phyloP scores from a whole-genome alignment of 2,329 filamentous ascomycete species.

The Penicillium sp. region DNA sequence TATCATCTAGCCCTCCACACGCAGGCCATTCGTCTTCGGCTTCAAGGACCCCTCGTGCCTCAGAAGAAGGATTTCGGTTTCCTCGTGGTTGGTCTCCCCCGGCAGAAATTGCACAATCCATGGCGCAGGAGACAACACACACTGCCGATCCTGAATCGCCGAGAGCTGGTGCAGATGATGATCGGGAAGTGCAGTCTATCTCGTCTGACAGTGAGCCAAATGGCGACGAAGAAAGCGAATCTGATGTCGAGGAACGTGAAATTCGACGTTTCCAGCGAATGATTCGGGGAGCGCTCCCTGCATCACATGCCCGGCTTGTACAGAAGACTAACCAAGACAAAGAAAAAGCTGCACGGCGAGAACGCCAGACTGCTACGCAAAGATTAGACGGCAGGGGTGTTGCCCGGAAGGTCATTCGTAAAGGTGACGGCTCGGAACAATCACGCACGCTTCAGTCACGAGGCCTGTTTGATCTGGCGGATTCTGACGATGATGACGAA shows the following conservation, averaged over 20 bases:
- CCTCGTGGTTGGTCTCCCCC: slow-evolving; percentile 36
- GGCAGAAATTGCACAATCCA: slow-evolving; percentile 21
- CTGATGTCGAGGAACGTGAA: slow-evolving; percentile 24
- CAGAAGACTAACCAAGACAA: slow-evolving; percentile 32
- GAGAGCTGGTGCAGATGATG: slow-evolving; percentile 15
- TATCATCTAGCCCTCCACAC: slow-evolving; percentile 41
- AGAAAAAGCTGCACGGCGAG: slow-evolving; percentile 18
- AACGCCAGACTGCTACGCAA: slow-evolving; percentile 20
- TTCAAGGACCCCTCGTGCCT: slow-evolving; percentile 16
- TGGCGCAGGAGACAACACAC: slow-evolving; percentile 19
- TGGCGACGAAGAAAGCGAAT: slow-evolving; percentile 21
- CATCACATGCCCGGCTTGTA: slow-evolving; percentile 47
- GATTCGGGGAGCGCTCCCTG: slow-evolving; percentile 49
- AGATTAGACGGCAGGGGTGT: slow-evolving; percentile 33
- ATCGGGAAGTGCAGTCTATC: slow-evolving; percentile 20
- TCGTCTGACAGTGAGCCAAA: slow-evolving; percentile 16
- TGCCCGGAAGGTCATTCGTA: slow-evolving; percentile 33
- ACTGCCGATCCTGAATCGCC: slow-evolving; percentile 13
- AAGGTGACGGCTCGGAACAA: slow-evolving; percentile 14
- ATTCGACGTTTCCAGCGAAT: slow-evolving; percentile 38
- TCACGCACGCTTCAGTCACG: slow-evolving; percentile 15
- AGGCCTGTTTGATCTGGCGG: slow-evolving; percentile 31
- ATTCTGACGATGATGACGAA: slow-evolving; percentile 27
- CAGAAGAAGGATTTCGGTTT: slow-evolving; percentile 35
- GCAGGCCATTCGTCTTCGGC: slow-evolving; percentile 35